Evolutionary conservation across 192 early-diverging fungal genomes (phyloP).

Genomic region (Coemansia sp.): DNA sequence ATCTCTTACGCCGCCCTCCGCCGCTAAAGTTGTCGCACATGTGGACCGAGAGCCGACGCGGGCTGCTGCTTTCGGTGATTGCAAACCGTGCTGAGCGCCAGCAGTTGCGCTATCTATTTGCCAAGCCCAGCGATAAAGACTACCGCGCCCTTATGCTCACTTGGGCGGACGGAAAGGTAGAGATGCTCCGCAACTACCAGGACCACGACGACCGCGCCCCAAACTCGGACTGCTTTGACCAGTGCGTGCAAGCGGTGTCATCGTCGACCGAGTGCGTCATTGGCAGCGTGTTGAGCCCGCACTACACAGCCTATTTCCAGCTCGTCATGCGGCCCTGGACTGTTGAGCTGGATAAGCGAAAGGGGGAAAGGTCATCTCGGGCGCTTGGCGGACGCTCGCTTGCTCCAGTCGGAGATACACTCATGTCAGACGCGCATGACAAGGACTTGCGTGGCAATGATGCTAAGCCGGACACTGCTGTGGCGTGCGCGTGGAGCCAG

Average conservation of each 20-base stretch:
- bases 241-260: constrained; percentile 23
- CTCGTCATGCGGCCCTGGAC: constrained; percentile 28
- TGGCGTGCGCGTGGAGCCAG: constrained; percentile 42
- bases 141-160: constrained; percentile 52
- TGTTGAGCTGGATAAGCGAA: constrained; percentile 31
- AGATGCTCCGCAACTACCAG: constrained; percentile 51
- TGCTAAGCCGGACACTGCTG: constrained; percentile 9
- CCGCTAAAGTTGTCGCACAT: constrained; percentile 34
- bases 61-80: constrained; percentile 40
- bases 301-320: constrained; percentile 49
- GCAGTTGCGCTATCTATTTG: constrained; percentile 53
- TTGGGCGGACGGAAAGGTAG: constrained; percentile 47
- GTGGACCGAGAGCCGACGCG: constrained; percentile 41
- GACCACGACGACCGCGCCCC: constrained; percentile 5
- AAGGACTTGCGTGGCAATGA: background rate
- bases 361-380: background rate
- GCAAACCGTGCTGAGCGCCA: constrained; percentile 53
- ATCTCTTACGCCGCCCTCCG: constrained; percentile 35
- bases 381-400: background rate
- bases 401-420: background rate
- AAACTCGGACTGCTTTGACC: constrained; percentile 27
- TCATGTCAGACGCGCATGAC: background rate
- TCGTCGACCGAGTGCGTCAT: constrained; percentile 28
- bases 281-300: constrained; percentile 47
- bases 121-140: constrained; percentile 45